These are phyloP conservation scores for Stipa capillata DNA, from an alignment of 176 grass and related monocot species.

Conservation along the genomic window DNA sequence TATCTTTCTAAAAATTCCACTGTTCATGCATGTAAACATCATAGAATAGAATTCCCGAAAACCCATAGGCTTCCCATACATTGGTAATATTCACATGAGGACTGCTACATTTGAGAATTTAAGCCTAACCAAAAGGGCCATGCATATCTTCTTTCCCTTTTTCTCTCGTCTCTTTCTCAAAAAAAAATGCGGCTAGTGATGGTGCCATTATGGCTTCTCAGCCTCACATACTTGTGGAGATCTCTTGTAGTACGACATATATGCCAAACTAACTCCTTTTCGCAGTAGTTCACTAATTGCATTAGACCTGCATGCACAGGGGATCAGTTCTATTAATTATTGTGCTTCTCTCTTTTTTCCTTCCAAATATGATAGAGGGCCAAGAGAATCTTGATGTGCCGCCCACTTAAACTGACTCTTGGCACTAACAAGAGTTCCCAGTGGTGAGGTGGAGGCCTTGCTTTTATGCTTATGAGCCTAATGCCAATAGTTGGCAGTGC, in stretches of 20 bases:
- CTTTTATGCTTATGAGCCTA: background rate
- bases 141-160: background rate
- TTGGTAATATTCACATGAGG: background rate
- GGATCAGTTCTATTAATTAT: background rate
- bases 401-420: background rate
- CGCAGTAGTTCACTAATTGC: background rate
- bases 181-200: background rate
- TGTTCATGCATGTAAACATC: background rate
- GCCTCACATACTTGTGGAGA: background rate
- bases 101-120: background rate
- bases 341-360: background rate
- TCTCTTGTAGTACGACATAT: too few species aligned
- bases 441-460: background rate
- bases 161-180: background rate
- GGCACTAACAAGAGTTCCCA: background rate
- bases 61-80: background rate
- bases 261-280: background rate
- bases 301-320: background rate
- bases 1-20: background rate
- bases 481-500: background rate
- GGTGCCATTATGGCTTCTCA: background rate
- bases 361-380: background rate
- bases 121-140: background rate
- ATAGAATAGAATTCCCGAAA: background rate
- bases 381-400: background rate